Evolutionary conservation across 768 basidiomycete species (phyloP).

Genomic region (Gloeopeniophorella convolvens): DNA sequence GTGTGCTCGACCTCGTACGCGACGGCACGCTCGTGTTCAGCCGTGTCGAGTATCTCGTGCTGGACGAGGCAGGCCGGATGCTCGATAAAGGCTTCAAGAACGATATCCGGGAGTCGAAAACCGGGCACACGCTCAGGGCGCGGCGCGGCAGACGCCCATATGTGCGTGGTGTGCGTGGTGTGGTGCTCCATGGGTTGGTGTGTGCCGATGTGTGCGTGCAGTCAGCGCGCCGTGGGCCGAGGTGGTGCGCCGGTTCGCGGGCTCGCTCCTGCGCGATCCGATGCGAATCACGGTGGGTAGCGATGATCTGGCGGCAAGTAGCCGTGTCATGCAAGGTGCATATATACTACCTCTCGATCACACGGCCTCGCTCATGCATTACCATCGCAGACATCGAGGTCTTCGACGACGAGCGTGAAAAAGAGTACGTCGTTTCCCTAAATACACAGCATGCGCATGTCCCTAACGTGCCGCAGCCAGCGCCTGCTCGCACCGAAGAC

Average conservation of each 20-base stretch:
- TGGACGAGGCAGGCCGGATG: constrained; percentile 99
- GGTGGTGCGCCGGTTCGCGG: constrained; percentile 80
- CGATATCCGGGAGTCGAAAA: constrained; percentile 89
- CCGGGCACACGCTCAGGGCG: constrained; percentile 60
- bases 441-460: no score
- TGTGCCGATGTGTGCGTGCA: constrained; percentile 25
- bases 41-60: constrained; percentile 84
- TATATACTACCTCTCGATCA: not conserved
- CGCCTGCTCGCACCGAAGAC: constrained; percentile 64
- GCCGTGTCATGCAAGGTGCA: constrained; percentile 75
- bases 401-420: no score
- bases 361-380: not conserved
- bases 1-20: constrained; percentile 86
- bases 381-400: no score
- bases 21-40: constrained; percentile 82
- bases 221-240: constrained; percentile 99
- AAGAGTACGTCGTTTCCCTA: no score
- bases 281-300: constrained; percentile 91
- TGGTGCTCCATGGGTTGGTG: not conserved
- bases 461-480: constrained; percentile 35
- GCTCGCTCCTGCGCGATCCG: constrained; percentile 79
- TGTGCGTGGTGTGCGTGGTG: constrained; percentile 52
- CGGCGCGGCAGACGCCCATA: constrained; percentile 88
- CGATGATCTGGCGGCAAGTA: constrained; percentile 92
- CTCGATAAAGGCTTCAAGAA: constrained; percentile 98